Evolutionary conservation across 2,329 filamentous ascomycete species (phyloP).

Genomic region (Lachnum nothofagi): DNA sequence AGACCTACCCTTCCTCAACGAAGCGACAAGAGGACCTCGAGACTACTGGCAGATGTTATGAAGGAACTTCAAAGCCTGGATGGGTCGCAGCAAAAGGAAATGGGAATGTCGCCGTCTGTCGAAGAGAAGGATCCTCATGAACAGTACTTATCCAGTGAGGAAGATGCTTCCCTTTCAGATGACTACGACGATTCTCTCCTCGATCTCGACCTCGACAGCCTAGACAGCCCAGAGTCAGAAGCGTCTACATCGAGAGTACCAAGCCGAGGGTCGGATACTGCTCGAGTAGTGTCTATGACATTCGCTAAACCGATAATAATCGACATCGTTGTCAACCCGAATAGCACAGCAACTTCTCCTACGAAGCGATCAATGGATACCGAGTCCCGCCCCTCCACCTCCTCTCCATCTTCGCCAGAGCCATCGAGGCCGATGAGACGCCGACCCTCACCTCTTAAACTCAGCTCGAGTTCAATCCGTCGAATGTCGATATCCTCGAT

Average conservation of each 20-base stretch:
- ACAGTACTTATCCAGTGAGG: slow-evolving; percentile 60
- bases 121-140: slow-evolving; percentile 44
- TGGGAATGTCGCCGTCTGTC: slow-evolving; percentile 14
- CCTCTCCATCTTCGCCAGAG: slow-evolving; percentile 4
- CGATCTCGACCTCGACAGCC: slow-evolving; percentile 35
- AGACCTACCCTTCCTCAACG: slow-evolving; percentile 24
- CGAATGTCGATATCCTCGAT: slow-evolving; percentile 21
- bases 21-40: slow-evolving; percentile 26
- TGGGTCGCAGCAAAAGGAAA: slow-evolving; percentile 13
- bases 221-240: slow-evolving; percentile 33
- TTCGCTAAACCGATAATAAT: slow-evolving; percentile 53
- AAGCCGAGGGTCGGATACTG: slow-evolving; percentile 41
- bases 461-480: slow-evolving; percentile 14
- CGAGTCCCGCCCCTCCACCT: slow-evolving; percentile 4
- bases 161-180: slow-evolving; percentile 59
- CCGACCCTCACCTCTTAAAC: slow-evolving; percentile 20
- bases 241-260: slow-evolving; percentile 21
- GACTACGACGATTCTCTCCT: slow-evolving; percentile 51
- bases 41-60: slow-evolving; percentile 24
- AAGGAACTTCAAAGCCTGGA: slow-evolving; percentile 27
- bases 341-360: slow-evolving; percentile 1
- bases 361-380: slow-evolving; percentile 8
- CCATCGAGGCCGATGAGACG: slow-evolving; percentile 10
- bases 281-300: slow-evolving; percentile 54
- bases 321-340: slow-evolving; percentile 10